These are phyloP conservation scores for Trypanosomatidae sp. DNA, from an alignment of 208 protist species.

Conservation along the genomic window DNA sequence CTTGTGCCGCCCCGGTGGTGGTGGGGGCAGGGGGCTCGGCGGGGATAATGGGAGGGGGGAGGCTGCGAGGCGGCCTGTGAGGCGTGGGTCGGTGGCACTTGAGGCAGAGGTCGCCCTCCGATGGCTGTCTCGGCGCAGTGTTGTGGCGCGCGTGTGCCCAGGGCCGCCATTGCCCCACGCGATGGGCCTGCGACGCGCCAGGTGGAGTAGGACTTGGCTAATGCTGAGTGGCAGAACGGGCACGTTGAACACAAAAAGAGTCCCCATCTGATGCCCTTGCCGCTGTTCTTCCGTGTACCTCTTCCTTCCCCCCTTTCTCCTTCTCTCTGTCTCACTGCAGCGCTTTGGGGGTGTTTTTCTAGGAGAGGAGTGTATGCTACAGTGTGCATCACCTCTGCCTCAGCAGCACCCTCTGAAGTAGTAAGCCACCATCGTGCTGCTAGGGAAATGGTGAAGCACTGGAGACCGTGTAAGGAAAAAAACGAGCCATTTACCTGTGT, in stretches of 20 bases:
- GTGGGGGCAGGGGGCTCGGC: too few species aligned
- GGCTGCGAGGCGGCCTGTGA: not conserved
- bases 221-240: not conserved
- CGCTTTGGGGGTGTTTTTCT: not conserved
- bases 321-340: not conserved
- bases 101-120: not conserved
- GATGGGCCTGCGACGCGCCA: not conserved
- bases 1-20: not conserved
- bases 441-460: not conserved
- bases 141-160: not conserved
- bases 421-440: not conserved
- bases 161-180: not conserved
- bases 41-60: not conserved
- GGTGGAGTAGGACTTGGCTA: not conserved
- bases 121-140: not conserved
- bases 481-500: not conserved
- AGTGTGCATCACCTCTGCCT: not conserved
- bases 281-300: not conserved
- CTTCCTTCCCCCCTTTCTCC: not conserved
- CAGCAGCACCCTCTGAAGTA: not conserved
- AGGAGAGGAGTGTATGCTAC: not conserved
- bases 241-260: not conserved
- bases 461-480: not conserved
- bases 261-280: not conserved
- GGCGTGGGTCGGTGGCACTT: not conserved